These are phyloP conservation scores for Erodium moschatum DNA, from an alignment of 441 rosid genomes.

Conservation along the genomic window DNA sequence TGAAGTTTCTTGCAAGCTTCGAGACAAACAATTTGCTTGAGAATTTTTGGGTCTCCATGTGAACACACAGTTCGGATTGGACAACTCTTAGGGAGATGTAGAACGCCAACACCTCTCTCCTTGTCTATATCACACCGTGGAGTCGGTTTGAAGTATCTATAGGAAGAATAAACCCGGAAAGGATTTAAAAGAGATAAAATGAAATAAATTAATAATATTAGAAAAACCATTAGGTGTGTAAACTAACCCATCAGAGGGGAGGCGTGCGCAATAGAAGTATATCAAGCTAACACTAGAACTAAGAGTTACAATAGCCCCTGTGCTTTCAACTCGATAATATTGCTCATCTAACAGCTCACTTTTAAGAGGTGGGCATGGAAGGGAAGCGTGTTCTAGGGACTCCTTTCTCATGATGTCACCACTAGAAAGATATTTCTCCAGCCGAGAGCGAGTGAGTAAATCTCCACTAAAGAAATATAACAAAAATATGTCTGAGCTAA, in stretches of 20 bases:
- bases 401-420: slow-evolving; percentile 72
- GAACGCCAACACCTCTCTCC: slow-evolving; percentile 36
- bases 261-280: slow-evolving; percentile 73
- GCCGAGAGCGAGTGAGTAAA: slow-evolving; percentile 33
- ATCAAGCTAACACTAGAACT: slow-evolving; percentile 57
- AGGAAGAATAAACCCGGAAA: slow-evolving; percentile 8
- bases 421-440: slow-evolving; percentile 50
- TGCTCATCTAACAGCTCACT: slow-evolving; percentile 29
- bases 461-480: slow-evolving; percentile 43
- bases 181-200: neutral
- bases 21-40: slow-evolving; percentile 69
- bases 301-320: slow-evolving; percentile 53
- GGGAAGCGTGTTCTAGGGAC: slow-evolving; percentile 46
- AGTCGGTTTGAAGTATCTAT: slow-evolving; percentile 74
- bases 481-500: neutral
- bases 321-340: slow-evolving; percentile 43
- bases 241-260: slow-evolving; percentile 83
- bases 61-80: slow-evolving; percentile 39
- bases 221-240: neutral
- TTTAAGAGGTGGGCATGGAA: slow-evolving; percentile 48
- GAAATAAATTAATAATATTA: neutral
- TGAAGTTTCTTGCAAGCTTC: slow-evolving; percentile 83
- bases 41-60: slow-evolving; percentile 30
- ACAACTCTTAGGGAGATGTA: slow-evolving; percentile 69
- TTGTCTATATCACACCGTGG: slow-evolving; percentile 50